Evolutionary conservation across 441 rosid species (phyloP).

Genomic region (Jatropha multifida): DNA sequence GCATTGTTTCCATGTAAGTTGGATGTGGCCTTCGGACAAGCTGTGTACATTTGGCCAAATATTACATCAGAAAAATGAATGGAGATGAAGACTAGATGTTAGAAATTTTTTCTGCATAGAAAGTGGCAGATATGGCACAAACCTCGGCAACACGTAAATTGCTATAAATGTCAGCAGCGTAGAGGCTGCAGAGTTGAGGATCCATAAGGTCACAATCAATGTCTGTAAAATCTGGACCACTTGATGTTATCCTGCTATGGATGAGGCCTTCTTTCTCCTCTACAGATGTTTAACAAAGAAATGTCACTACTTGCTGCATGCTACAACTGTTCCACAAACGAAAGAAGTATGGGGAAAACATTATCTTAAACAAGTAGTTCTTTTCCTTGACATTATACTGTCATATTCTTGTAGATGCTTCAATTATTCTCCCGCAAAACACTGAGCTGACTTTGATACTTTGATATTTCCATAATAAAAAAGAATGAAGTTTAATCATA

Average conservation of each 20-base stretch:
- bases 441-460: not conserved
- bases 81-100: not conserved
- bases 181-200: conserved; percentile 65
- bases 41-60: conserved; percentile 37
- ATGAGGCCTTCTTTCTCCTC: conserved; percentile 37
- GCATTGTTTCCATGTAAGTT: conserved; percentile 67
- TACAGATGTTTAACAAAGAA: conserved; percentile 34
- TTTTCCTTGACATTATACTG: conserved; percentile 8
- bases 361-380: conserved; percentile 18
- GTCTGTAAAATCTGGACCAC: conserved; percentile 43
- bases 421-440: not conserved
- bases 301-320: conserved; percentile 25
- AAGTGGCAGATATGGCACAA: conserved; percentile 22
- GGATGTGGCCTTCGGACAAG: conserved; percentile 61
- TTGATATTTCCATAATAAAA: conserved; percentile 5
- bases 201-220: conserved; percentile 61
- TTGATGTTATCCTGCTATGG: conserved; percentile 29
- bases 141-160: conserved; percentile 77
- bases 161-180: conserved; percentile 59
- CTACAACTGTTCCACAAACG: conserved; percentile 8
- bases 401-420: not conserved
- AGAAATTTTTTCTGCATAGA: not conserved
- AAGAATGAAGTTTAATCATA: not conserved
- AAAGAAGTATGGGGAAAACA: not conserved
- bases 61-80: not conserved